A percentile compares a stretch with the other conserved stretches of the same genome.
Evolutionary conservation across 2,329 filamentous ascomycete species (phyloP).

Genomic region (Aspergillus quadrilineatus): DNA sequence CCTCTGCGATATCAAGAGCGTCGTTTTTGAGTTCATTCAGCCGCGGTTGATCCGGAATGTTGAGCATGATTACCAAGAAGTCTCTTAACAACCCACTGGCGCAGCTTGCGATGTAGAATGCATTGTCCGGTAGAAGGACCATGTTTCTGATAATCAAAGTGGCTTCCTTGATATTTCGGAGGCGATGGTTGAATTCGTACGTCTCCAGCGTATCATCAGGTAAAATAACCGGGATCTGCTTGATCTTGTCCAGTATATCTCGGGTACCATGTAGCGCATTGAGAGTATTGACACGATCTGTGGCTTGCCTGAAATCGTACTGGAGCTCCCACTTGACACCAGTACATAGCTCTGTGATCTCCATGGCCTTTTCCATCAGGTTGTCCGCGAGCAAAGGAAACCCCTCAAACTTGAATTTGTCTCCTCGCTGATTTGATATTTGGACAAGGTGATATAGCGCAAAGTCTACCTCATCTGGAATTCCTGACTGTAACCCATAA

Average conservation of each 20-base stretch:
- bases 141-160: slow-evolving; percentile 89
- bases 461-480: slow-evolving; percentile 83
- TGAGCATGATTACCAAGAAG: slow-evolving; percentile 76
- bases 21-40: slow-evolving; percentile 86
- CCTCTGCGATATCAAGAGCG: slow-evolving; percentile 86
- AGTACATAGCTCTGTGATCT: slow-evolving; percentile 76
- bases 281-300: slow-evolving; percentile 54
- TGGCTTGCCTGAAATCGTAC: slow-evolving; percentile 61
- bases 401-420: slow-evolving; percentile 92
- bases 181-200: slow-evolving; percentile 65
- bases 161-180: slow-evolving; percentile 81
- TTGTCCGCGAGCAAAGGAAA: slow-evolving; percentile 87
- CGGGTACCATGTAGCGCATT: slow-evolving; percentile 67
- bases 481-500: slow-evolving; percentile 75
- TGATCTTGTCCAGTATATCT: slow-evolving; percentile 71
- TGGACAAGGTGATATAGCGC: slow-evolving; percentile 91
- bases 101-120: slow-evolving; percentile 73
- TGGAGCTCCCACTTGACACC: slow-evolving; percentile 77
- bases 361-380: slow-evolving; percentile 78
- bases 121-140: slow-evolving; percentile 90
- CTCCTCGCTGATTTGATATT: slow-evolving; percentile 89
- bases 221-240: slow-evolving; percentile 58
- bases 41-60: slow-evolving; percentile 67
- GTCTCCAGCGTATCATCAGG: slow-evolving; percentile 69
- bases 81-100: slow-evolving; percentile 67